Percentiles rank a stretch among this genome's conserved stretches.
Evolutionary conservation across 768 basidiomycete genomes (phyloP).

Genomic region (Trametes elegans): DNA sequence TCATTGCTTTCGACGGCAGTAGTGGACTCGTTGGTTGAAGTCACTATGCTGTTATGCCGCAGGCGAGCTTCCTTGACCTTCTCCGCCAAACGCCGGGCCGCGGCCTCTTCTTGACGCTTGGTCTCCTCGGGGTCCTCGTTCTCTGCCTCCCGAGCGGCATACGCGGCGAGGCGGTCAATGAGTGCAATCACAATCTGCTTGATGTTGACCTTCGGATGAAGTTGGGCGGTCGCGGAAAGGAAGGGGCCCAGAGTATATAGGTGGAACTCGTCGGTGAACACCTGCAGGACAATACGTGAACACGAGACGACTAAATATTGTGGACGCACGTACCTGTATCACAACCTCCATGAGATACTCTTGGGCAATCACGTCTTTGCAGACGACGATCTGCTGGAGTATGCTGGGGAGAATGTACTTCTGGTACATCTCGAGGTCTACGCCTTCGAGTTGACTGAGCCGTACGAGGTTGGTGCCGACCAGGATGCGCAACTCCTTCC

Average conservation of each 20-base stretch:
- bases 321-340: constrained; percentile 68
- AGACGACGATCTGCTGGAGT: constrained; percentile 95
- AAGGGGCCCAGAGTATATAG: constrained; percentile 94
- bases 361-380: constrained; percentile 98
- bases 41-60: constrained; percentile 42
- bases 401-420: constrained; percentile 85
- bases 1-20: constrained; percentile 20
- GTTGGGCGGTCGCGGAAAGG: constrained; percentile 91
- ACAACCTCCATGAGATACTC: constrained; percentile 99
- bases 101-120: constrained; percentile 90
- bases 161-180: constrained; percentile 93
- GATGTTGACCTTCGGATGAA: constrained; percentile 98
- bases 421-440: constrained; percentile 91
- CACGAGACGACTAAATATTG: too few relatives aligned
- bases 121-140: constrained; percentile 95
- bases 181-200: constrained; percentile 97
- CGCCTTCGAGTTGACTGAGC: constrained; percentile 92
- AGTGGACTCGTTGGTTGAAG: constrained; percentile 20
- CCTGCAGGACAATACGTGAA: constrained; percentile 42
- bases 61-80: constrained; percentile 78
- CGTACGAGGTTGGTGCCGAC: constrained; percentile 98
- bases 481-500: constrained; percentile 90
- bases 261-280: constrained; percentile 99
- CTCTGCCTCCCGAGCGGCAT: constrained; percentile 96
- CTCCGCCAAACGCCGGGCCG: constrained; percentile 83